Base-by-base conservation (phyloP, 345 rosid genomes). In the Odontarrhena argentea region DNA sequence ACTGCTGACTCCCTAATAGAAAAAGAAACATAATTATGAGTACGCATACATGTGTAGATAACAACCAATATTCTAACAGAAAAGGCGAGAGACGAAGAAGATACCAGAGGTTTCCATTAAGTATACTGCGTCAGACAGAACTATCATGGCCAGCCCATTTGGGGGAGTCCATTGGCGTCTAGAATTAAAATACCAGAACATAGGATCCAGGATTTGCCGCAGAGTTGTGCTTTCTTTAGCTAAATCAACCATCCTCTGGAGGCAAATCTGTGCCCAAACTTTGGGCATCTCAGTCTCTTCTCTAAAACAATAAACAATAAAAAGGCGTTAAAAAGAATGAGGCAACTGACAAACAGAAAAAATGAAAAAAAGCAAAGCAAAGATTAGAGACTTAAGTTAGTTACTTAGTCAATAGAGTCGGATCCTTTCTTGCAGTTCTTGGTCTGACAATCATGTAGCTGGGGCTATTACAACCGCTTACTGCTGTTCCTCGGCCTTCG, bases 201-300 rank as follows among this genome's bases (percentile, higher is more conserved):
- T 83, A 28, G 93, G 96, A 75, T 94, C 99, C 77, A 94, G 65
- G 42, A 94, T 80, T 56, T 55, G 70, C 62, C 99, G 89, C 80
- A 88, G 77, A 38, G 96, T 87, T 65, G 89, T 80, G 51, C 86
- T 86, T 80, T 94, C 99, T 78, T 87, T 85, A 64, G 93, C 96
- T 60, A 94, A 71, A 68, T 94, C 97, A 75, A 83, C 89, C 91
- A 94, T 74, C 78, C 87, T 83, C 76, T 94, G 99, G 46, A 94
- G 74, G 74, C 99, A 91, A 63, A 94, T 87, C 76, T 78, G 96
- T 57, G 97, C 91, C 99, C 97, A 94, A 55, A 87, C 82, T 74
- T 83, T 88, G 10, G 97, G 96, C 50, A 82, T 81, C 78, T 88
- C 96, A n/a, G 69, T 65, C 84, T 91, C 97, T 79, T 94, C 97